Evolutionary conservation across 2,329 filamentous ascomycete genomes (phyloP), one percentile per base, ranked within the genome.

Genomic region (Lasiodiplodia sp.): DNA sequence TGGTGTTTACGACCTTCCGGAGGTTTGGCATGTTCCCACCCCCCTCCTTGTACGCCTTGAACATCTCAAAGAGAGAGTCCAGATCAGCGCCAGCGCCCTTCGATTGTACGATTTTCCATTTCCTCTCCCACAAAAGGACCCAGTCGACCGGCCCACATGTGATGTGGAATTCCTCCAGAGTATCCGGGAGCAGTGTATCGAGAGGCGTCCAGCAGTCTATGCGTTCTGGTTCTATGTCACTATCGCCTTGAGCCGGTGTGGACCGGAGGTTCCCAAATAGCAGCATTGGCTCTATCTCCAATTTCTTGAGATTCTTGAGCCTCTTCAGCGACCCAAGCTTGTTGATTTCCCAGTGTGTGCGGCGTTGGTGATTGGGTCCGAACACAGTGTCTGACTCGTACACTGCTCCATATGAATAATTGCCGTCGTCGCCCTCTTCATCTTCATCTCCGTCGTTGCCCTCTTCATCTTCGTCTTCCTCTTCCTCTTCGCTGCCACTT

Each of bases 221-320:
- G 55, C 14, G 16, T 31, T 23, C 23, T 28, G 57, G 14, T 10
- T 25, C 21, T 2, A 23, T 5, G 12, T 44, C 23, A 10, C 31
- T 18, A 11, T 47, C 21, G 14, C 3, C 14, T 16, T 11, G 6
- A 14, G 4, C 4, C 14, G 37, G 21, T 23, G 23, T 10, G n/a
- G 14, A 8, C 2, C 38, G 4, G n/a, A 8, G 57, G 38, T 21
- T 28, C 8, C 38, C 23, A 28, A 25, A 60, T 8, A 60, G 23
- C 12, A 60, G n/a, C 23, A 60, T 47, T 11, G 57, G 57, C 37
- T 60, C 57, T 16, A 60, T 44, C n/a, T 60, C 57, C 57, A 47
- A 23, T 12, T 23, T 60, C 11, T 47, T 44, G 38, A 60, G 57
- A 21, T 49, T 60, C 11, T 12, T 23, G 37, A 60, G 38, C 8